Percentiles rank a stretch among this genome's conserved stretches.
Conservation (phyloP, 495 filamentous ascomycete genomes). For the Penicillium longicatenatum region DNA sequence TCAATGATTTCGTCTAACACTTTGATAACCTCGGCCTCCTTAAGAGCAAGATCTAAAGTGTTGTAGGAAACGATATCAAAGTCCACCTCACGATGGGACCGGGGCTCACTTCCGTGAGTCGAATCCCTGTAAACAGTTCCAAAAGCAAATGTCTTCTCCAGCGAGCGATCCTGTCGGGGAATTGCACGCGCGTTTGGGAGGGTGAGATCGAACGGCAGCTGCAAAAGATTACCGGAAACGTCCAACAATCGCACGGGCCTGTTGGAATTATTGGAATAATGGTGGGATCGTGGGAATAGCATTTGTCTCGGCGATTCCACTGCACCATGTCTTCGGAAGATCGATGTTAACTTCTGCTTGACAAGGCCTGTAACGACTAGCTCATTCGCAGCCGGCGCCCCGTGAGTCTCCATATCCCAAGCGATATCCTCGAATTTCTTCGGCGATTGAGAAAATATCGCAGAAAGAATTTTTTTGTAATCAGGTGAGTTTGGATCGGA, state of each 20-base stretch:
- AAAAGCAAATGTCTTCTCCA: constrained; percentile 83
- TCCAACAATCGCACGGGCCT: constrained; percentile 81
- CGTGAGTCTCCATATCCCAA: constrained; percentile 73
- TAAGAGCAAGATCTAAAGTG: constrained; percentile 78
- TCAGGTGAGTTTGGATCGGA: constrained; percentile 83
- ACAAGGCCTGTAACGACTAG: constrained; percentile 73
- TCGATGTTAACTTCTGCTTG: constrained; percentile 70
- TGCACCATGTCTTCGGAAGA: constrained; percentile 92
- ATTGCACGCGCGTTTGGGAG: constrained; percentile 84
- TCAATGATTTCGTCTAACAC: constrained; percentile 89
- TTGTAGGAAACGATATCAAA: constrained; percentile 89
- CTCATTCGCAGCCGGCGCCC: constrained; percentile 58
- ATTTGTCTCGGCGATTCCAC: constrained; percentile 73
- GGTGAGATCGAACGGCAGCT: constrained; percentile 89
- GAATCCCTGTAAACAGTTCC: constrained; percentile 86
- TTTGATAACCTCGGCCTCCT: constrained; percentile 94
- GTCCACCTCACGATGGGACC: constrained; percentile 84
- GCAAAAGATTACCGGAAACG: constrained; percentile 78
- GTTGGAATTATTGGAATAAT: constrained; percentile 73
- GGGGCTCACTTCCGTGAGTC: constrained; percentile 74
- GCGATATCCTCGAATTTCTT: constrained; percentile 81
- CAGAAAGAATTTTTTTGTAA: constrained; percentile 83
- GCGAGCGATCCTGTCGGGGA: constrained; percentile 66
- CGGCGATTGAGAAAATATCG: constrained; percentile 73
- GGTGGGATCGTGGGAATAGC: constrained; percentile 77